phyloP scores from a whole-genome alignment of 306 rosid species.

The Prunus kanzakura region DNA sequence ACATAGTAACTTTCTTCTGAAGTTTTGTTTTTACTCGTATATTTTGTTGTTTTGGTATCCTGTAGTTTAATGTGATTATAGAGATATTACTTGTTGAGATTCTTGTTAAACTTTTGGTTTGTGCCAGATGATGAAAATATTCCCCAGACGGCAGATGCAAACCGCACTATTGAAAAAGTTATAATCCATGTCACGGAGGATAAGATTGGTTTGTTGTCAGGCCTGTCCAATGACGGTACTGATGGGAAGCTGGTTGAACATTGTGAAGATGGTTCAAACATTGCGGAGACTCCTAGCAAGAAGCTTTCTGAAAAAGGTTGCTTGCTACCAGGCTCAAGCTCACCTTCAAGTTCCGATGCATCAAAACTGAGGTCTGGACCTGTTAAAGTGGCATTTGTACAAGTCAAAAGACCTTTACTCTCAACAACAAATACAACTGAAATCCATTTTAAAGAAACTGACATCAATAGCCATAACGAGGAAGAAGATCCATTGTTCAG shows the following conservation, averaged over 20 bases:
- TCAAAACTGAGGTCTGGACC: constrained; percentile 28
- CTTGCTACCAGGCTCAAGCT: constrained; percentile 24
- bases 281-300: constrained; percentile 15
- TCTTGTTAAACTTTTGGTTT: constrained; percentile 7
- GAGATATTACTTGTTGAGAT: neutral
- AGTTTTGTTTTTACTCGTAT: neutral
- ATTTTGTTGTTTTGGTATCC: neutral
- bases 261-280: constrained; percentile 24
- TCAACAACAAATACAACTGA: constrained; percentile 12
- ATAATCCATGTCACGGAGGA: constrained; percentile 16
- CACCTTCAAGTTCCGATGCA: constrained; percentile 22
- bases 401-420: constrained; percentile 39
- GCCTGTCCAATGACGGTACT: constrained; percentile 10
- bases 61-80: neutral
- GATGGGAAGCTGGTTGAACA: constrained; percentile 18
- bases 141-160: constrained; percentile 16
- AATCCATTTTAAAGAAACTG: constrained; percentile 32
- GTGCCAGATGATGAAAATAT: constrained; percentile 41
- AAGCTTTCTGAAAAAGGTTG: constrained; percentile 22
- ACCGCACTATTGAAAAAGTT: constrained; percentile 12
- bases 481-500: constrained; percentile 46
- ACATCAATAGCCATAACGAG: constrained; percentile 20
- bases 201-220: constrained; percentile 25
- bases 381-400: constrained; percentile 64
- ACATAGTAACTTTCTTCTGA: neutral